Evolutionary conservation across 2,329 filamentous ascomycete species (phyloP).

Genomic region (Stachybotrys elegans): DNA sequence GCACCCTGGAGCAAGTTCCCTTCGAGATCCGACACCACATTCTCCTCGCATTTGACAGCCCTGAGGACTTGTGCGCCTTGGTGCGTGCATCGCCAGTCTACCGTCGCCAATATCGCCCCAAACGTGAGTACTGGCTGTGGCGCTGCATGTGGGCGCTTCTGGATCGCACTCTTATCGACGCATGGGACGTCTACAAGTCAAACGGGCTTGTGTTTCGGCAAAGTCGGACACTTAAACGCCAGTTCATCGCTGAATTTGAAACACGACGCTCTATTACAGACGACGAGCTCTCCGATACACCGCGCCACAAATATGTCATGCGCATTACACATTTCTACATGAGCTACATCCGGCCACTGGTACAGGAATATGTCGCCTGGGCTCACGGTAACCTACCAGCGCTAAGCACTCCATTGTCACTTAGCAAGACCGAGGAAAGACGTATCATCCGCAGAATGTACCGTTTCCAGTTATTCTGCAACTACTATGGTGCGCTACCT

Average conservation of each 20-base stretch:
- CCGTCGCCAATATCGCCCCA: not conserved
- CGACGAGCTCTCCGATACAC: not conserved
- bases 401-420: not conserved
- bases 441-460: not conserved
- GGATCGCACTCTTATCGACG: not conserved
- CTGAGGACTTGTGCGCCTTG: not conserved
- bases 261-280: not conserved
- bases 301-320: not conserved
- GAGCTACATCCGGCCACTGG: not conserved
- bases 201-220: not conserved
- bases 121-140: not conserved
- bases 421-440: not conserved
- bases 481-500: not conserved
- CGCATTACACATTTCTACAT: not conserved
- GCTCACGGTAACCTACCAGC: not conserved
- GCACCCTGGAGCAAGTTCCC: not conserved
- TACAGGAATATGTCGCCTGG: not conserved
- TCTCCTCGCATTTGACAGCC: not conserved
- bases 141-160: not conserved
- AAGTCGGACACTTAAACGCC: not conserved
- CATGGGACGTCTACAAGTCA: not conserved
- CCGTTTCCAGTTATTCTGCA: conserved; percentile 2
- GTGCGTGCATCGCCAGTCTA: not conserved
- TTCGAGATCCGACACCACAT: not conserved
- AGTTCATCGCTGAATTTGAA: not conserved